Percentiles rank a stretch among this genome's conserved stretches.
Evolutionary conservation across 139 green algal species (phyloP).

Genomic region (Limnomonas spitsbergensis): DNA sequence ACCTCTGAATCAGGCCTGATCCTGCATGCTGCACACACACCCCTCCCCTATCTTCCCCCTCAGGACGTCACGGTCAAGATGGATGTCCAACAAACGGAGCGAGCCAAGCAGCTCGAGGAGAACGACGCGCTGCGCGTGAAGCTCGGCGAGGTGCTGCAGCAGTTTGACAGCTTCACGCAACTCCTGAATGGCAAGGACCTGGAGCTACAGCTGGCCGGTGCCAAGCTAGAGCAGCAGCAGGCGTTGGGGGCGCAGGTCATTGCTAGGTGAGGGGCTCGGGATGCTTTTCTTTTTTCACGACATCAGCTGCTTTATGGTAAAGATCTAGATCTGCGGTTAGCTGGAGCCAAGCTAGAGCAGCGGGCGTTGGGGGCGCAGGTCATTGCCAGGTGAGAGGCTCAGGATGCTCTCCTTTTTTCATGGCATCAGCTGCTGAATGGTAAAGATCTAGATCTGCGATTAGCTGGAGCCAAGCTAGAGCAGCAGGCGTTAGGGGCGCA

Average conservation of each 20-base stretch:
- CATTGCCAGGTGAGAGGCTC: constrained; percentile 1
- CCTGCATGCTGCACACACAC: too few relatives aligned
- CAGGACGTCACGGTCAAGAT: constrained; percentile 41
- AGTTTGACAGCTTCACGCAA: constrained; percentile 35
- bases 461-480: constrained; percentile 26
- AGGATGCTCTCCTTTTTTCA: too few relatives aligned
- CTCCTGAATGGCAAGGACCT: constrained; percentile 40
- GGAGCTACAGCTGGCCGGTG: constrained; percentile 35
- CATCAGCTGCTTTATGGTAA: constrained; percentile 39
- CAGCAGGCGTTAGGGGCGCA: constrained; percentile 21
- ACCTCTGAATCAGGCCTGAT: too few relatives aligned
- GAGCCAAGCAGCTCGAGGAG: constrained; percentile 29
- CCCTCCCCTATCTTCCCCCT: neutral
- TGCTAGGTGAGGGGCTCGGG: too few relatives aligned
- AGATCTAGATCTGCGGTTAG: constrained; percentile 37
- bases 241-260: constrained; percentile 20
- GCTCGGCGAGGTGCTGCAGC: constrained; percentile 32
- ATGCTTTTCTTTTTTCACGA: too few relatives aligned
- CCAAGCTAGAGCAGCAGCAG: constrained; percentile 29
- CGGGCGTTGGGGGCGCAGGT: constrained; percentile 18
- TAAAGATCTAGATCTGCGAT: constrained; percentile 40
- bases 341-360: constrained; percentile 28
- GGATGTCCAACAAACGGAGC: constrained; percentile 35
- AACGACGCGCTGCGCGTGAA: constrained; percentile 37
- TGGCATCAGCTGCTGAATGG: constrained; percentile 34